These are phyloP conservation scores for Candida neerlandica DNA, from an alignment of 1,139 yeast species.

Conservation along the genomic window DNA sequence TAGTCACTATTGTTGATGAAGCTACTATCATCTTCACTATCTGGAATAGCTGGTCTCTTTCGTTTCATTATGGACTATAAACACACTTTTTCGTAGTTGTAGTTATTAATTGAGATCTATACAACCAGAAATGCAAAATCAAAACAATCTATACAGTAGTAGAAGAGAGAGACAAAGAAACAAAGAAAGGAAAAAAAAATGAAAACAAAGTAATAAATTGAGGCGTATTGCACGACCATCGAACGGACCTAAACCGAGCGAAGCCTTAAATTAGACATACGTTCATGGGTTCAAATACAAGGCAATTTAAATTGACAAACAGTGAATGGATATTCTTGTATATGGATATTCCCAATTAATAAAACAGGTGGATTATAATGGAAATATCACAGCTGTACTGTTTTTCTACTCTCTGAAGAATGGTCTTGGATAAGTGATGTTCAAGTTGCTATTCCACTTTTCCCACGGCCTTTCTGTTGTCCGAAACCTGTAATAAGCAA, in stretches of 20 bases:
- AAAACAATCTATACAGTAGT: background rate
- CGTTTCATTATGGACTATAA: conserved; percentile 17
- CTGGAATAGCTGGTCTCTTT: conserved; percentile 21
- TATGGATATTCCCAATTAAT: too few species aligned
- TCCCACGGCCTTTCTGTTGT: too few species aligned
- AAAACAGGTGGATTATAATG: too few species aligned
- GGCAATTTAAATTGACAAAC: background rate
- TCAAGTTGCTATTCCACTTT: too few species aligned
- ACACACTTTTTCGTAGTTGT: too few species aligned
- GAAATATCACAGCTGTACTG: too few species aligned
- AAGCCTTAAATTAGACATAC: background rate
- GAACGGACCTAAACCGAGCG: background rate
- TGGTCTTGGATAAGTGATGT: too few species aligned
- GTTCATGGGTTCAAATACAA: background rate
- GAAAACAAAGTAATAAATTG: conserved; percentile 1
- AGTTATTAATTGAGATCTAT: background rate
- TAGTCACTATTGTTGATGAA: conserved; percentile 49
- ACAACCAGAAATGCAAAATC: background rate
- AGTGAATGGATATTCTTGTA: too few species aligned
- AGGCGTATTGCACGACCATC: conserved; percentile 14
- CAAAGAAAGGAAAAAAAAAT: conserved; percentile 3
- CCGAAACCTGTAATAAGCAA: too few species aligned
- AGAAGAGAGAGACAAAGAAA: too few species aligned
- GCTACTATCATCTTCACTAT: conserved; percentile 26
- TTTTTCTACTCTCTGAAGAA: too few species aligned